phyloP scores from a whole-genome alignment of 202 grass and related monocot genomes.

The Brachypodium distachyon region DNA sequence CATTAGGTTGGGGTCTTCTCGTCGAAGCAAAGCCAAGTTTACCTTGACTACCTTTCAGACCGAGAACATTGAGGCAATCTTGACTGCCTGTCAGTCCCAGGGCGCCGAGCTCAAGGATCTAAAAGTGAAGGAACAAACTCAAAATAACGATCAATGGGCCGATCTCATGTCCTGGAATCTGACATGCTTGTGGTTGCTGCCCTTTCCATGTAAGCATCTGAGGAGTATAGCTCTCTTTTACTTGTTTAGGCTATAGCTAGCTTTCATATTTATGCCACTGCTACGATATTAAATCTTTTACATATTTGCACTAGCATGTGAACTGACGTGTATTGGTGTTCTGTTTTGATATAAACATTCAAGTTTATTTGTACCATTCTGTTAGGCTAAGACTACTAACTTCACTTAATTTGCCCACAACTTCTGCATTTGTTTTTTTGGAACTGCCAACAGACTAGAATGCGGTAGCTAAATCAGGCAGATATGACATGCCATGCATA shows the following conservation, averaged over 20 bases:
- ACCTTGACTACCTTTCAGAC: background rate
- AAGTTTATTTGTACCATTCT: too few species aligned
- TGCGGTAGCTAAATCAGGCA: too few species aligned
- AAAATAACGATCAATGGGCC: background rate
- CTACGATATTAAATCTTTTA: background rate
- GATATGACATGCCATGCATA: too few species aligned
- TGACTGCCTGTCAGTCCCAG: background rate
- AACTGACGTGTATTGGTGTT: too few species aligned
- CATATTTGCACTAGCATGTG: too few species aligned
- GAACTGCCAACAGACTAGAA: too few species aligned
- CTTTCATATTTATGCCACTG: background rate
- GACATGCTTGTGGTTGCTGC: background rate
- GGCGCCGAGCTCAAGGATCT: background rate
- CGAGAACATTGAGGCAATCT: background rate
- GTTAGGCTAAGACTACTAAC: too few species aligned
- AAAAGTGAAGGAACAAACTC: background rate
- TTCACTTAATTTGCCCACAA: too few species aligned
- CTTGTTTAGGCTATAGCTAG: background rate
- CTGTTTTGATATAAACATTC: too few species aligned
- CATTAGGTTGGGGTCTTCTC: background rate
- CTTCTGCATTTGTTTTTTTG: too few species aligned
- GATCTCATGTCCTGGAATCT: background rate
- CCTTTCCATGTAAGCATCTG: background rate
- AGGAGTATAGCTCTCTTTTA: background rate
- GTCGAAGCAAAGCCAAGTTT: background rate